Evolutionary conservation across 164 flowering plant genomes (phyloP), one percentile per base, ranked within the genome.

Genomic region (Warburgia ugandensis): DNA sequence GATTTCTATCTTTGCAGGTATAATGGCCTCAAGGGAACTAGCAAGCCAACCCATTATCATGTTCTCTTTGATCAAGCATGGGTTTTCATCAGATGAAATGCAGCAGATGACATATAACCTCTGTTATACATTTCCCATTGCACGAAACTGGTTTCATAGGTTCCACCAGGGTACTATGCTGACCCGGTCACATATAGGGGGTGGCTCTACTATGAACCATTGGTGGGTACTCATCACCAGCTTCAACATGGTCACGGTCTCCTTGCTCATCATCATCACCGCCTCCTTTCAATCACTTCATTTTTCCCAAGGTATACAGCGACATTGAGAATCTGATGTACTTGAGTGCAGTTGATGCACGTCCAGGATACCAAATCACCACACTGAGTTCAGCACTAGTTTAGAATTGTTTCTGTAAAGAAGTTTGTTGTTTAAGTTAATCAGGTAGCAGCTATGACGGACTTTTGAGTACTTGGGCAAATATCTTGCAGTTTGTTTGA

Each of bases 1-100:
- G 91, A 88, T 56, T 88, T 85, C 63, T 88, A 79, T 43, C 77
- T 83, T 5, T 77, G 85, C 54, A 85, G 94, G 52, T 89, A 85
- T 48, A 62, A 72, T 59, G 97, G 97, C 10, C 50, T 51, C 26
- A 20, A 80, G 6, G 97, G 97, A 23, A 88, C 94, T 7, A 88
- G 97, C 75, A 84, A 81, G 69, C 75, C 94, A 21, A 79, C 89
- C 1, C 92, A 83, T 53, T 89, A 89, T 55, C 66, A 76, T 55
- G 87, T 77, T 4, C 56, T 89, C 2, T 77, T 65, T 68, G 92
- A 89, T 54, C 92, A 86, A n/a, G 52, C 73, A 79, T 45, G 20
- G 30, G 3, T 81, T 83, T 29, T 49, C 69, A 19, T 79, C 92
- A 7, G 86, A 86, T 27, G 55, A 69, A 23, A 28, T 89, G 60